Evolutionary conservation across 2,329 filamentous ascomycete species (phyloP).

Genomic region (Chalaropsis thielavioides): DNA sequence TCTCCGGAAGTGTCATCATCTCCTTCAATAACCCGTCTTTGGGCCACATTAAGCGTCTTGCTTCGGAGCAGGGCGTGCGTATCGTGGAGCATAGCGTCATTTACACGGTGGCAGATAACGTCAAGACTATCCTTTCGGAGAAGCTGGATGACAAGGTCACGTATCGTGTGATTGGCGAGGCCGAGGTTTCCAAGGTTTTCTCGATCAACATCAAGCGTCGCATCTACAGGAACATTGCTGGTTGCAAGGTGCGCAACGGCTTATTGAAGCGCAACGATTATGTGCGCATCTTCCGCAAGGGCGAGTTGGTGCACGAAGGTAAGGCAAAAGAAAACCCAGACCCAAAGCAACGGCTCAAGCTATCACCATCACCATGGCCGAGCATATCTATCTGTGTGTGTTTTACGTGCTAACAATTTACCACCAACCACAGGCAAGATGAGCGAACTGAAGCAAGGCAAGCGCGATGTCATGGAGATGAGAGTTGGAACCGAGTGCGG

Average conservation of each 20-base stretch:
- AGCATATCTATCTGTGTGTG: neutral
- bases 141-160: conserved; percentile 52
- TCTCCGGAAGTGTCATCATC: conserved; percentile 61
- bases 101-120: conserved; percentile 62
- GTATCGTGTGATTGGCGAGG: conserved; percentile 68
- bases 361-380: conserved; percentile 17
- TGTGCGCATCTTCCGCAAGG: conserved; percentile 57
- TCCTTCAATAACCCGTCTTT: conserved; percentile 71
- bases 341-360: conserved; percentile 3
- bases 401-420: neutral
- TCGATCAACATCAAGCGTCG: conserved; percentile 65
- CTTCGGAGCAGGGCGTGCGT: conserved; percentile 54
- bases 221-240: conserved; percentile 61
- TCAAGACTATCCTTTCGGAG: conserved; percentile 52
- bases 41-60: conserved; percentile 51
- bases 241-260: conserved; percentile 77
- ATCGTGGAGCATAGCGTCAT: conserved; percentile 81
- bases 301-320: conserved; percentile 70
- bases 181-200: conserved; percentile 71
- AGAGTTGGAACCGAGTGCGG: conserved; percentile 89
- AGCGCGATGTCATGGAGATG: conserved; percentile 83
- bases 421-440: conserved; percentile 46
- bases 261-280: conserved; percentile 46
- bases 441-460: conserved; percentile 72
- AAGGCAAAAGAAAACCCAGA: conserved; percentile 27